These are phyloP conservation scores for Neurospora discreta DNA, from an alignment of 495 filamentous ascomycete species.

Conservation along the genomic window DNA sequence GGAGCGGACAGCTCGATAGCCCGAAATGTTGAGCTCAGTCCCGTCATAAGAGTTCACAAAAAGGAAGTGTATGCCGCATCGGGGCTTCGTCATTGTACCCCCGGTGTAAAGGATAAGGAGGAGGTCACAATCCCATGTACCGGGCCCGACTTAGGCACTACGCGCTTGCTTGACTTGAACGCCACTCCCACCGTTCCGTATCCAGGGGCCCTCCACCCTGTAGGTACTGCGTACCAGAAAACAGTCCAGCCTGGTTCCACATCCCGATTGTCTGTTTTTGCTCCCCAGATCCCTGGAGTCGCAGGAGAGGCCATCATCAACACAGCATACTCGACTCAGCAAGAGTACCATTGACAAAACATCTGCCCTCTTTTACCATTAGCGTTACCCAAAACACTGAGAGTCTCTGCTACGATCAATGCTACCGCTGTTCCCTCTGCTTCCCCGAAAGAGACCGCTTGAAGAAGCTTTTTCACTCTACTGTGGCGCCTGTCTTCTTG, in stretches of 20 bases:
- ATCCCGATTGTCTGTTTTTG: not conserved
- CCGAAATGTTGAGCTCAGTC: not conserved
- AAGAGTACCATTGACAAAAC: not conserved
- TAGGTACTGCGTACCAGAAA: slow-evolving; percentile 9
- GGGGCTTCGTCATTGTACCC: slow-evolving; percentile 6
- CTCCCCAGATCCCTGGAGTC: slow-evolving; percentile 8
- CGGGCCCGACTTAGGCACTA: slow-evolving; percentile 2
- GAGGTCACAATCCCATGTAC: not conserved
- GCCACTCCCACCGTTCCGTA: slow-evolving; percentile 13
- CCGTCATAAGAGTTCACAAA: not conserved
- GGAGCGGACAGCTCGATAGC: not conserved
- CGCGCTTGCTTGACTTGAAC: not conserved
- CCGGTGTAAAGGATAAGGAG: not conserved
- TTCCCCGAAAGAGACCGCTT: not conserved
- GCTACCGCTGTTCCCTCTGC: not conserved
- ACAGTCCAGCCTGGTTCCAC: slow-evolving; percentile 6
- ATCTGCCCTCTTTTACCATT: not conserved
- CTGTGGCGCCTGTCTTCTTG: not conserved
- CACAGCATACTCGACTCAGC: not conserved
- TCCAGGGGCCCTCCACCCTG: not conserved
- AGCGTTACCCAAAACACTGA: not conserved
- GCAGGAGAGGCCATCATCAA: slow-evolving; percentile 1
- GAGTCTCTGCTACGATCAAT: not conserved
- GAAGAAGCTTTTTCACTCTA: not conserved
- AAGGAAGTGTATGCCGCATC: slow-evolving; percentile 11